phyloP scores from a whole-genome alignment of 768 basidiomycete genomes.

The Chalciporus sphaerocephalus region DNA sequence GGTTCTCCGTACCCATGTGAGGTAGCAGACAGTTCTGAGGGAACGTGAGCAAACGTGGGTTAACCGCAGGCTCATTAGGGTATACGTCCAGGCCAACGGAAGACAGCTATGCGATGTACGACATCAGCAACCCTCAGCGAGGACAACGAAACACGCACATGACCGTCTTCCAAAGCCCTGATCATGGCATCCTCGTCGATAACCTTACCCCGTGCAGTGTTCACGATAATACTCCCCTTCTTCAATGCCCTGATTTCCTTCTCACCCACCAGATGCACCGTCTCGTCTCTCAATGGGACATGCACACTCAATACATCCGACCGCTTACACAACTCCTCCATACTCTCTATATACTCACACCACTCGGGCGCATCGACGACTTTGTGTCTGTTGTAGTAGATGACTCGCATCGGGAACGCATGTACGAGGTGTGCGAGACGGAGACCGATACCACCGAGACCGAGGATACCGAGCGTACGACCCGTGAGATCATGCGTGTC shows the following conservation, averaged over 20 bases:
- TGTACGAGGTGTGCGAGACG: constrained; percentile 67
- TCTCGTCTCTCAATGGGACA: constrained; percentile 73
- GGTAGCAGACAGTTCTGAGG: constrained; percentile 82
- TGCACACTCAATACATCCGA: constrained; percentile 85
- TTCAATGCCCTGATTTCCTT: constrained; percentile 74
- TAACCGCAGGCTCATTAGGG: constrained; percentile 78
- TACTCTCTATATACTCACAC: constrained; percentile 70
- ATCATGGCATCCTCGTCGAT: constrained; percentile 87
- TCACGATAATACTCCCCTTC: constrained; percentile 72
- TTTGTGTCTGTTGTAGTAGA: constrained; percentile 71
- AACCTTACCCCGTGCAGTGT: constrained; percentile 88
- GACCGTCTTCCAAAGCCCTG: constrained; percentile 77
- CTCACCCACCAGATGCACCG: constrained; percentile 69
- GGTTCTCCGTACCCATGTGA: constrained; percentile 88
- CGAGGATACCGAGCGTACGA: constrained; percentile 68
- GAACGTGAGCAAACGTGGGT: constrained; percentile 75
- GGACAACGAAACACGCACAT: constrained; percentile 50
- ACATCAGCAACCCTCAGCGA: background rate
- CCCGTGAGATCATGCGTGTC: constrained; percentile 61
- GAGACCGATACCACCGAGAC: constrained; percentile 73
- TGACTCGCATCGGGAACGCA: constrained; percentile 84
- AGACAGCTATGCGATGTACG: constrained; percentile 47
- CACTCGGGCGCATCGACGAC: constrained; percentile 59
- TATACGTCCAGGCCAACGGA: constrained; percentile 84
- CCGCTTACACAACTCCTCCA: constrained; percentile 58